Conservation (phyloP, 1,284 basidiomycete species). For the Moesziomyces parantarcticus region DNA sequence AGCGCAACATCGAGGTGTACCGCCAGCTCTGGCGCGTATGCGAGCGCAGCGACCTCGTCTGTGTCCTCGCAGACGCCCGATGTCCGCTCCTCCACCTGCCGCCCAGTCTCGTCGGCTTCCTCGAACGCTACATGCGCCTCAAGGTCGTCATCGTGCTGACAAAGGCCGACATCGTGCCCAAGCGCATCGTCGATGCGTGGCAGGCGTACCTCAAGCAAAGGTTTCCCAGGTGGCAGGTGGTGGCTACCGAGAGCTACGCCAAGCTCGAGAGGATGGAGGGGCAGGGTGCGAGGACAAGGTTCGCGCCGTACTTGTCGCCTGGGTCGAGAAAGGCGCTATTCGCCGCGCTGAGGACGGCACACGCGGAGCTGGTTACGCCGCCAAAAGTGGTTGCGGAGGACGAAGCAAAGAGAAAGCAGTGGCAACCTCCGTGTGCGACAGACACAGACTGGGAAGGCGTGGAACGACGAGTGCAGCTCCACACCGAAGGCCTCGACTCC, state of each 20-base stretch:
- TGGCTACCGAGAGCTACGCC: slow-evolving; percentile 51
- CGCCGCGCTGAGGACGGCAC: slow-evolving; percentile 76
- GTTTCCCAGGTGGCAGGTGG: slow-evolving; percentile 50
- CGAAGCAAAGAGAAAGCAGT: slow-evolving; percentile 73
- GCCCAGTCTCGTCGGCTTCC: slow-evolving; percentile 71
- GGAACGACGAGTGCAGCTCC: slow-evolving; percentile 38
- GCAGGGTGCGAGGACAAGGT: slow-evolving; percentile 46
- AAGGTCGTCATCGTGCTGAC: slow-evolving; percentile 69
- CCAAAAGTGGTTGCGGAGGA: slow-evolving; percentile 74
- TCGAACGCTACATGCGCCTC: slow-evolving; percentile 69
- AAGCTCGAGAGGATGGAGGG: slow-evolving; percentile 48
- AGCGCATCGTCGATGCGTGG: slow-evolving; percentile 44
- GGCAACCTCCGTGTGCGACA: slow-evolving; percentile 72
- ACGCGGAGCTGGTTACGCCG: slow-evolving; percentile 77
- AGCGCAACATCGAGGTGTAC: slow-evolving; percentile 58
- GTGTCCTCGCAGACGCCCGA: slow-evolving; percentile 85
- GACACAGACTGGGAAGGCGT: slow-evolving; percentile 54
- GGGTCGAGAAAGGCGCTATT: slow-evolving; percentile 70
- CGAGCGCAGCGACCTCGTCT: slow-evolving; percentile 79
- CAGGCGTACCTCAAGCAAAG: slow-evolving; percentile 31
- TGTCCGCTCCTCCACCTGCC: slow-evolving; percentile 78
- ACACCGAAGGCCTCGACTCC: slow-evolving; percentile 21
- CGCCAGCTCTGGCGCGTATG: slow-evolving; percentile 59
- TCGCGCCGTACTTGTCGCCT: slow-evolving; percentile 44
- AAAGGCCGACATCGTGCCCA: slow-evolving; percentile 53